phyloP scores from a whole-genome alignment of 768 basidiomycete genomes.

The Naganishia randhawae region DNA sequence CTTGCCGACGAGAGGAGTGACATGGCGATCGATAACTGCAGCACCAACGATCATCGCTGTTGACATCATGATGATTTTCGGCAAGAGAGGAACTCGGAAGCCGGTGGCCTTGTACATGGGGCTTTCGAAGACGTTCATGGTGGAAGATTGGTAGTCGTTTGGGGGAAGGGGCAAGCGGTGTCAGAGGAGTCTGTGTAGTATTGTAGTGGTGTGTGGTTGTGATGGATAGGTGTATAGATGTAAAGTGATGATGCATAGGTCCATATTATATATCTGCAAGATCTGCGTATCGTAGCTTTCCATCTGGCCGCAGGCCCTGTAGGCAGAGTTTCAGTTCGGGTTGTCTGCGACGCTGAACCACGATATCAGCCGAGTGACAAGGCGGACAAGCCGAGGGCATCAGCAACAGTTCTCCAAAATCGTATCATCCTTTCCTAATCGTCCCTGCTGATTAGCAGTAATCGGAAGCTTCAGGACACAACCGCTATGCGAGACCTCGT shows the following conservation, averaged over 20 bases:
- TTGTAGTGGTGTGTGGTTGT: not conserved
- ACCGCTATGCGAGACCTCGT: not conserved
- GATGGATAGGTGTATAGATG: not conserved
- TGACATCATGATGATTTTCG: conserved; percentile 14
- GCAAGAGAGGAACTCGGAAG: conserved; percentile 11
- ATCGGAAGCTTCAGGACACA: not conserved
- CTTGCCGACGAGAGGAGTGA: not conserved
- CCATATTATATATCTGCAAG: too few species aligned
- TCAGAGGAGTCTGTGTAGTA: not conserved
- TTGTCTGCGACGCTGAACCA: too few species aligned
- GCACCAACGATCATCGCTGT: conserved; percentile 19
- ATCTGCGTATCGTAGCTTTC: too few species aligned
- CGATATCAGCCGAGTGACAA: not conserved
- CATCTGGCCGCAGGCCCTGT: too few species aligned
- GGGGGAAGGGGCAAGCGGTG: not conserved
- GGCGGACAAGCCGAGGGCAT: too few species aligned
- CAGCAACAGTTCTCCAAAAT: too few species aligned
- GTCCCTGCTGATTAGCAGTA: not conserved
- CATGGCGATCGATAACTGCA: conserved; percentile 6
- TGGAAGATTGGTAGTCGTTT: not conserved
- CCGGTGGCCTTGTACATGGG: conserved; percentile 24
- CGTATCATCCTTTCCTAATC: not conserved
- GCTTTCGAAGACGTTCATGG: conserved; percentile 24
- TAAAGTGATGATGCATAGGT: not conserved
- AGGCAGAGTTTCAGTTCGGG: too few species aligned